Evolutionary conservation across 176 grass and related monocot genomes (phyloP).

Genomic region (Miscanthus lutarioriparius): DNA sequence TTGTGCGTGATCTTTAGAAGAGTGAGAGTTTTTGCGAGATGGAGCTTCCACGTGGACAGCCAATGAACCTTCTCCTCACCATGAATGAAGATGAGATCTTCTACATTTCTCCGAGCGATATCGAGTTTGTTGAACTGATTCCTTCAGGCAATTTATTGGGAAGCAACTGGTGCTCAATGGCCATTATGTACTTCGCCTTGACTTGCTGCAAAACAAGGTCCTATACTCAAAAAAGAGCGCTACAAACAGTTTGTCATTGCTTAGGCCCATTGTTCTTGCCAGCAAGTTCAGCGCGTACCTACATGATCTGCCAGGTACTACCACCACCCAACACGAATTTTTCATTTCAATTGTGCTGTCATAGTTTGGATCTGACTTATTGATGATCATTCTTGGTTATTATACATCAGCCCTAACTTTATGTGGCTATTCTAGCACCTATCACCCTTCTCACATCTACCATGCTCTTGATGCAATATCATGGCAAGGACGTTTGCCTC

Average conservation of each 20-base stretch:
- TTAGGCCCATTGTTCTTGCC: background rate
- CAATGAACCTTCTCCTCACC: background rate
- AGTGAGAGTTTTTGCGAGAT: background rate
- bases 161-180: background rate
- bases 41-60: background rate
- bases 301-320: background rate
- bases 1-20: background rate
- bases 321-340: too few species aligned
- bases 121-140: background rate
- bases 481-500: too few species aligned
- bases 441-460: too few species aligned
- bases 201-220: background rate
- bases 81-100: background rate
- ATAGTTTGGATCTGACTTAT: background rate
- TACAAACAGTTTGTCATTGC: too few species aligned
- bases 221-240: background rate
- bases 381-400: background rate
- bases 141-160: background rate
- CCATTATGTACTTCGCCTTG: background rate
- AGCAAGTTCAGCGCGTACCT: background rate
- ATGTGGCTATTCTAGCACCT: too few species aligned
- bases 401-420: background rate
- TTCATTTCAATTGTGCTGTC: background rate
- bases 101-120: background rate
- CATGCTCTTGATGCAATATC: too few species aligned